Evolutionary conservation across 2,329 filamentous ascomycete genomes (phyloP).

Genomic region (Alternaria viburni): DNA sequence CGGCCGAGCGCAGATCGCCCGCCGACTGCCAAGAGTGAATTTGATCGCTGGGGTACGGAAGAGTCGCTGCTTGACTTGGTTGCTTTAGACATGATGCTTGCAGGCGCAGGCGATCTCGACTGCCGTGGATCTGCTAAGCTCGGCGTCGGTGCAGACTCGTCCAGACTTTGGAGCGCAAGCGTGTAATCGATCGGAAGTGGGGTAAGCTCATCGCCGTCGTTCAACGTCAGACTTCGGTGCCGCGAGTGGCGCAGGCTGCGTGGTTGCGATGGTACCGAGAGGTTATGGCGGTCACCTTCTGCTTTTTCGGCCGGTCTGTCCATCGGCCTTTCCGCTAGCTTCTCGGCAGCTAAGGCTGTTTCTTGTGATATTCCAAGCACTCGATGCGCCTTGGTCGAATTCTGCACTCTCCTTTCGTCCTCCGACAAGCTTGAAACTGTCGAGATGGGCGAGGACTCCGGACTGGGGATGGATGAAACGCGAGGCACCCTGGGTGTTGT

Average conservation of each 20-base stretch:
- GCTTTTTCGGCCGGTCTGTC: slow-evolving; percentile 4
- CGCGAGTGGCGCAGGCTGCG: slow-evolving; percentile 32
- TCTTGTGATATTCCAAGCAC: slow-evolving; percentile 46
- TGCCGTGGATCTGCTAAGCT: slow-evolving; percentile 10
- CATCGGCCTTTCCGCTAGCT: slow-evolving; percentile 1
- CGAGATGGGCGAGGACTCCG: slow-evolving; percentile 40
- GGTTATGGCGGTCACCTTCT: slow-evolving; percentile 8
- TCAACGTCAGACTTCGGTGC: slow-evolving; percentile 41
- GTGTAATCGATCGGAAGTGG: slow-evolving; percentile 50
- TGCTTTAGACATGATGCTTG: slow-evolving; percentile 28
- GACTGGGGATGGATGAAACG: slow-evolving; percentile 41
- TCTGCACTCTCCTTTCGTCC: slow-evolving; percentile 26
- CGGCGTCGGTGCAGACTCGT: slow-evolving; percentile 27
- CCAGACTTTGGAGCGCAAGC: slow-evolving; percentile 44
- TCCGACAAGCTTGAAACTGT: slow-evolving; percentile 43
- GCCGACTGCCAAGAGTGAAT: slow-evolving; percentile 34
- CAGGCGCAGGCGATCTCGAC: slow-evolving; percentile 18
- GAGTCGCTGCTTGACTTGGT: slow-evolving; percentile 24
- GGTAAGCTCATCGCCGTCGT: slow-evolving; percentile 42
- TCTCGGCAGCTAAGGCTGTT: slow-evolving; percentile 24
- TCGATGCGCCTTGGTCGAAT: slow-evolving; percentile 51
- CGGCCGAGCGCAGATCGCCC: slow-evolving; percentile 40
- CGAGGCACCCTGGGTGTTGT: slow-evolving; percentile 42
- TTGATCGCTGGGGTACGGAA: slow-evolving; percentile 31
- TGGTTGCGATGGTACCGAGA: slow-evolving; percentile 20